Conservation (phyloP, 352 stramenopile genomes). For the Globisporangium irregulare region DNA sequence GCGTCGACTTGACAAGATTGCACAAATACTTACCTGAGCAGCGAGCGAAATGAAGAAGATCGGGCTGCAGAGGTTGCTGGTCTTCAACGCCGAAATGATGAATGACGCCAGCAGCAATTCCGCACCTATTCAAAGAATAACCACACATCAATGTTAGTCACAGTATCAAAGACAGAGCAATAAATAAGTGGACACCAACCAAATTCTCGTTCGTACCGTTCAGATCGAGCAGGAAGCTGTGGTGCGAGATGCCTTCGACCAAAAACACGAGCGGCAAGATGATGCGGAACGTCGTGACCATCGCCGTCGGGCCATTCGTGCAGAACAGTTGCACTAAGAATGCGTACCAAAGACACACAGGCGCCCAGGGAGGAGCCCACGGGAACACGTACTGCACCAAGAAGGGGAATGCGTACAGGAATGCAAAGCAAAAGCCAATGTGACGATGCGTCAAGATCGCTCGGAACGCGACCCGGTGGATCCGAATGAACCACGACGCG, state of each 20-base stretch:
- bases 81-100: slow-evolving; percentile 86
- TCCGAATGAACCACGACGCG: slow-evolving; percentile 71
- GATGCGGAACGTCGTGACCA: slow-evolving; percentile 85
- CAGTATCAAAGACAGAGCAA: not conserved
- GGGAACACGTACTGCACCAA: slow-evolving; percentile 86
- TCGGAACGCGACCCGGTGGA: slow-evolving; percentile 80
- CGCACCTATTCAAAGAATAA: slow-evolving; percentile 37
- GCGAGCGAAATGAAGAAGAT: slow-evolving; percentile 84
- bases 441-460: slow-evolving; percentile 81
- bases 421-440: slow-evolving; percentile 86
- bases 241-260: slow-evolving; percentile 83
- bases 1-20: not conserved
- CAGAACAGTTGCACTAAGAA: slow-evolving; percentile 89
- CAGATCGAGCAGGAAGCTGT: slow-evolving; percentile 88
- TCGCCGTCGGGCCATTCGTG: slow-evolving; percentile 74
- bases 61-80: slow-evolving; percentile 76
- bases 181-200: not conserved
- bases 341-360: slow-evolving; percentile 88
- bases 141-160: slow-evolving; percentile 3
- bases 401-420: slow-evolving; percentile 85
- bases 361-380: slow-evolving; percentile 85
- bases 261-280: slow-evolving; percentile 84
- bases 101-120: slow-evolving; percentile 82
- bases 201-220: slow-evolving; percentile 48
- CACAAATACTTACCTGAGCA: slow-evolving; percentile 39